Percentiles rank a stretch among this genome's conserved stretches.
Evolutionary conservation across 192 early-diverging fungal species (phyloP).

Genomic region (Umbelopsis sp.): DNA sequence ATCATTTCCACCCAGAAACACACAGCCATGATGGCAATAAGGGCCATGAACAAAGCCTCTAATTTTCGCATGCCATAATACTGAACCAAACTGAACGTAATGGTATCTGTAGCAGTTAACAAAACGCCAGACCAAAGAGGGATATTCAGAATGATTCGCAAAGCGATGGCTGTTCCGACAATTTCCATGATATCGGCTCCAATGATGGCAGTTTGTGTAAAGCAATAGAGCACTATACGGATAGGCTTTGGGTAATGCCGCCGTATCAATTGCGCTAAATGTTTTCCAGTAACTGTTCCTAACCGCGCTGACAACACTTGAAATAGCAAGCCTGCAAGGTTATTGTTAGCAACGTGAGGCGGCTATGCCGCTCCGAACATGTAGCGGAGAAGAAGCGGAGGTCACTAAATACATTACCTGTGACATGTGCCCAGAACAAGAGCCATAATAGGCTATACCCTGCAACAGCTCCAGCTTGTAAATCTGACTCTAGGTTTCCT

Average conservation of each 20-base stretch:
- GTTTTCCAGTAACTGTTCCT: conserved; percentile 59
- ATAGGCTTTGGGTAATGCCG: conserved; percentile 50
- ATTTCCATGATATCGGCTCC: conserved; percentile 71
- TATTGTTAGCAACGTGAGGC: conserved; percentile 2
- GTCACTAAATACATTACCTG: not conserved
- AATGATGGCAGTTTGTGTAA: conserved; percentile 65
- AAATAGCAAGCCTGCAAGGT: conserved; percentile 48
- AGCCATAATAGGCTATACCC: conserved; percentile 67
- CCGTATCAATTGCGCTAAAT: conserved; percentile 55
- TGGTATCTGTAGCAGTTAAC: conserved; percentile 73
- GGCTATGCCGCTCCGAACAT: not conserved
- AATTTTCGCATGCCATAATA: conserved; percentile 63
- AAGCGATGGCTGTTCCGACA: conserved; percentile 81
- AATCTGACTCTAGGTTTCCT: conserved; percentile 65
- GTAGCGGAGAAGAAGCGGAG: not conserved
- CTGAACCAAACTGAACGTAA: conserved; percentile 65
- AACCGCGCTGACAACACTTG: conserved; percentile 60
- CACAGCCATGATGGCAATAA: conserved; percentile 67
- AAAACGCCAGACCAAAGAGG: conserved; percentile 71
- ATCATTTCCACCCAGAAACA: conserved; percentile 74
- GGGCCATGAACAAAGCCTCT: conserved; percentile 68
- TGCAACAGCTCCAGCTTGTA: conserved; percentile 62
- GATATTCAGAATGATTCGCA: conserved; percentile 71
- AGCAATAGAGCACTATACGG: conserved; percentile 49
- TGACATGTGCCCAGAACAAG: conserved; percentile 58